Evolutionary conservation across 2,329 filamentous ascomycete species (phyloP), one percentile per base, ranked within the genome.

Genomic region (Trichoderma semiorbis): DNA sequence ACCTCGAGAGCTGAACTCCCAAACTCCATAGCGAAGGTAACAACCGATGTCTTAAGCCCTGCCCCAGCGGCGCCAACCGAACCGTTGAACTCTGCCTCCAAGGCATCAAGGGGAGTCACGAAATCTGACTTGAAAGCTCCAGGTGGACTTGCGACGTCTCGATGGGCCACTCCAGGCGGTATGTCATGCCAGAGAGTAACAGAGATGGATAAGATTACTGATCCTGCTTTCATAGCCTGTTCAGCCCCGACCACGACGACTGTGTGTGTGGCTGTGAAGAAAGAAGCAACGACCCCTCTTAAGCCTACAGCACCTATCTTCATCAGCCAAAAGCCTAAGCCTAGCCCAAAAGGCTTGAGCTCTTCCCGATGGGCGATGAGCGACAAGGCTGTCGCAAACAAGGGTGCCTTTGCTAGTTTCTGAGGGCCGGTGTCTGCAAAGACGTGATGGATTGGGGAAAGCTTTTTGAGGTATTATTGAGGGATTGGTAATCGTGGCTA

Each of bases 281-380:
- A 69, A 2, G 12, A 26, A 24, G 24, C 14, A 14, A 32, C 12
- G 2, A 16, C 55, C 3, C 32, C 68, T 47, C 26, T 24, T 8
- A 60, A 60, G n/a, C 36, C 55, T 32, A 16, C 26, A 26, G 39
- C n/a, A 3, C 16, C 32, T 11, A 16, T 7, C 11, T 28, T 47
- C 4, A 32, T 24, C 5, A 57, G 18, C 18, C 6, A 34, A 14
- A 34, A 47, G 14, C 12, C 60, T 8, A n/a, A 47, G n/a, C 18
- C 71, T 7, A 30, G n/a, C 8, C 12, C 32, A 1, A 53, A 58
- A 39, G 74, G 74, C n/a, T 62, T 75, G 11, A 39, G 69, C 53
- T 67, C 74, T n/a, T 75, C 74, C 34, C 72, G 72, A 61, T 75
- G 64, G 74, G 74, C 74, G 16, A 8, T n/a, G 16, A 3, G 39